These are phyloP conservation scores for Aureobasidium sp. DNA, from an alignment of 2,329 filamentous ascomycete genomes.

Conservation along the genomic window DNA sequence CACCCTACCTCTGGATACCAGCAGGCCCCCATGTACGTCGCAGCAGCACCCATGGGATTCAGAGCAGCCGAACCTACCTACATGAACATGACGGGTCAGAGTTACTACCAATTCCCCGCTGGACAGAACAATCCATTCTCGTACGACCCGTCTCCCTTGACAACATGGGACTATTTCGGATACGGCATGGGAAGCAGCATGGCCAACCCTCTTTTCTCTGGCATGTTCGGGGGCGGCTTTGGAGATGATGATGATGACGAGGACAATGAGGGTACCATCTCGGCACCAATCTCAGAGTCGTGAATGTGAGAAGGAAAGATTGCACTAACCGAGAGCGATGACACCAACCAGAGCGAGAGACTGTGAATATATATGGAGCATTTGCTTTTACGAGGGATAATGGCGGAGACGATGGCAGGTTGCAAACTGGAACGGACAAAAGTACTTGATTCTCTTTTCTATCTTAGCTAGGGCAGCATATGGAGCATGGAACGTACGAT, in stretches of 20 bases:
- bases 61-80: constrained; percentile 8
- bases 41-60: constrained; percentile 13
- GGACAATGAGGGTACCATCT: constrained; percentile 20
- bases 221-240: constrained; percentile 14
- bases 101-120: constrained; percentile 3
- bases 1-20: constrained; percentile 15
- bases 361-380: not conserved
- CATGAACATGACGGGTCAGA: constrained; percentile 4
- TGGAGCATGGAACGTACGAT: not conserved
- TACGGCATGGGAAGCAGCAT: constrained; percentile 11
- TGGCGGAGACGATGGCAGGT: not conserved
- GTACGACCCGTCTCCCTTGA: constrained; percentile 8
- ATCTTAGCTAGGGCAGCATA: constrained; percentile 1
- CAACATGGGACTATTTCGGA: constrained; percentile 15
- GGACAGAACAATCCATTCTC: constrained; percentile 4
- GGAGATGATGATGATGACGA: constrained; percentile 22
- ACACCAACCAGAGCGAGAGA: not conserved
- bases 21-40: constrained; percentile 12
- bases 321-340: not conserved
- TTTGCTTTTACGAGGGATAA: constrained; percentile 6
- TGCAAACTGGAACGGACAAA: constrained; percentile 1
- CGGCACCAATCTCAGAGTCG: constrained; percentile 17
- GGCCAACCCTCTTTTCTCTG: constrained; percentile 23
- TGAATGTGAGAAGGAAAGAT: not conserved
- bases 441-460: constrained; percentile 5